Conservation (phyloP, 1,284 basidiomycete genomes). For the Apiotrichum laibachii region DNA sequence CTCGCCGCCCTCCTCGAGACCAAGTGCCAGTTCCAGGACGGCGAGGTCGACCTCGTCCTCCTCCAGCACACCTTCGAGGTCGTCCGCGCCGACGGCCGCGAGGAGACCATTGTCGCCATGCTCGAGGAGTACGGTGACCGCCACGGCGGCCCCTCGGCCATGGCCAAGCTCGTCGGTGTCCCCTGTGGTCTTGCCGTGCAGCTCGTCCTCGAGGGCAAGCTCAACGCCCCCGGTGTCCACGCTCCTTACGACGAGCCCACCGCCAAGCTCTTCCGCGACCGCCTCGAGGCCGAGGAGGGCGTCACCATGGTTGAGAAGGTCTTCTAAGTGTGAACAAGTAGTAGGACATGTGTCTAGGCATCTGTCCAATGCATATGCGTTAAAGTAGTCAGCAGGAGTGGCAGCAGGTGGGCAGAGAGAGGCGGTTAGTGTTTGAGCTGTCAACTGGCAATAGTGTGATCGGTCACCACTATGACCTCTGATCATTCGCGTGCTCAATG, state of each 20-base stretch:
- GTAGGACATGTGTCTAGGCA: no score
- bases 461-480: no score
- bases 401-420: no score
- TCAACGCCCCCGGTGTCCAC: slow-evolving; percentile 76
- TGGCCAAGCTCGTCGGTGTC: slow-evolving; percentile 87
- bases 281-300: slow-evolving; percentile 74
- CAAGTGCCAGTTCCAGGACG: slow-evolving; percentile 85
- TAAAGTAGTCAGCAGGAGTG: no score
- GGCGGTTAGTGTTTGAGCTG: no score
- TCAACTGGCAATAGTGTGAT: no score
- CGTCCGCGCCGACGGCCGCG: slow-evolving; percentile 75
- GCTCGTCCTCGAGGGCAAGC: slow-evolving; percentile 66
- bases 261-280: slow-evolving; percentile 73
- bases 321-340: slow-evolving; percentile 36
- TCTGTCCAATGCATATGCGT: no score
- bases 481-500: no score
- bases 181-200: slow-evolving; percentile 92
- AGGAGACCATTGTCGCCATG: slow-evolving; percentile 87
- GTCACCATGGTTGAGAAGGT: slow-evolving; percentile 70
- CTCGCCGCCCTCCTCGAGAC: slow-evolving; percentile 87
- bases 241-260: slow-evolving; percentile 80
- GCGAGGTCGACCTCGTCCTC: slow-evolving; percentile 94
- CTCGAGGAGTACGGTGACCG: slow-evolving; percentile 84
- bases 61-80: slow-evolving; percentile 96
- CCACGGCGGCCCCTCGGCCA: slow-evolving; percentile 80